A percentile compares a stretch with the other conserved stretches of the same genome.
Conservation (phyloP, 768 basidiomycete species). For the Mycena epipterygia region DNA sequence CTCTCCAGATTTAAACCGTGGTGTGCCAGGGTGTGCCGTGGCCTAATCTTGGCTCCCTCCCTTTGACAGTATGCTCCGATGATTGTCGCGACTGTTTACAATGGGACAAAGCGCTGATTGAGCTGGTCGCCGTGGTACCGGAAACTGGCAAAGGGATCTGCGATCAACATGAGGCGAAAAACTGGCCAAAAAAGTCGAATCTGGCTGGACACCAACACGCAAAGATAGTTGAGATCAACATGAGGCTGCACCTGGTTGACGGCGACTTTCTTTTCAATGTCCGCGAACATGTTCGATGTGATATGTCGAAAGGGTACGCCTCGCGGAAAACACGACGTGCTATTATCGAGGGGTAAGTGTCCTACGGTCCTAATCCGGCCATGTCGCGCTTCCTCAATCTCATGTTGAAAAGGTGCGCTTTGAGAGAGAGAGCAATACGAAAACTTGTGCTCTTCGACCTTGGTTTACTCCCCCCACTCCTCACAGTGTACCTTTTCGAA, state of each 20-base stretch:
- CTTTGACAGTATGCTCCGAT: background rate
- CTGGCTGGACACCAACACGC: background rate
- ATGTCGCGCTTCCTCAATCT: conserved; percentile 37
- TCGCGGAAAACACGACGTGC: conserved; percentile 57
- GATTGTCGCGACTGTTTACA: background rate
- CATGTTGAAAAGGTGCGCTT: conserved; percentile 42
- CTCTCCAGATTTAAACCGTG: no score
- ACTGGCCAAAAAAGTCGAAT: background rate
- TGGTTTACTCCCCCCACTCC: conserved; percentile 2
- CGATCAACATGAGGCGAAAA: conserved; percentile 33
- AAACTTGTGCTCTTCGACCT: conserved; percentile 3
- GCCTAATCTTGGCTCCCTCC: no score
- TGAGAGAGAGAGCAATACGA: conserved; percentile 8
- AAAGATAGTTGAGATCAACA: background rate
- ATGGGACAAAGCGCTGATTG: background rate
- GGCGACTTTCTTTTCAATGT: background rate
- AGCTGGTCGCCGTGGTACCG: conserved; percentile 15
- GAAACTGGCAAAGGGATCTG: conserved; percentile 10
- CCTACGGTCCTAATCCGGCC: conserved; percentile 35
- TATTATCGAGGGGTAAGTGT: conserved; percentile 48
- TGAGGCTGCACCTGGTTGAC: background rate
- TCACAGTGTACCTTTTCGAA: background rate
- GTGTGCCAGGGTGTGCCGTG: background rate
- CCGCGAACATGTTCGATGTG: conserved; percentile 24
- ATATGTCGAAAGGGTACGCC: conserved; percentile 32